Evolutionary conservation across 345 rosid species (phyloP).

Genomic region (Mercurialis annua): DNA sequence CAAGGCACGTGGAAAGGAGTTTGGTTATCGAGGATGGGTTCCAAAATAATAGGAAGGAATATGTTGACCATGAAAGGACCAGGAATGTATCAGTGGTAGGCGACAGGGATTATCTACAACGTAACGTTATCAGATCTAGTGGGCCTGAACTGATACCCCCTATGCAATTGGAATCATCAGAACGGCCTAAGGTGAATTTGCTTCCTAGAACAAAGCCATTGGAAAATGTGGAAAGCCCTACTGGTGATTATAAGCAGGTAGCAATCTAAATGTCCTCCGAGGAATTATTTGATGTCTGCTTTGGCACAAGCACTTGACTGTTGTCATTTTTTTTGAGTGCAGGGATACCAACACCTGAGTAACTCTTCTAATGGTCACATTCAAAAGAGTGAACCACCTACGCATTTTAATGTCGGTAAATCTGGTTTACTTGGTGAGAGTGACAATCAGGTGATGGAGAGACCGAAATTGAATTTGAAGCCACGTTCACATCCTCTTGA

Average conservation of each 20-base stretch:
- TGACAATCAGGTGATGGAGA: slow-evolving; percentile 48
- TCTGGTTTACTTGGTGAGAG: slow-evolving; percentile 45
- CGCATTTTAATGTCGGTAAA: slow-evolving; percentile 31
- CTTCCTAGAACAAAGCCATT: slow-evolving; percentile 61
- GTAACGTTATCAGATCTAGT: slow-evolving; percentile 38
- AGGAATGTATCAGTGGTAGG: slow-evolving; percentile 22
- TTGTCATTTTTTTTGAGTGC: slow-evolving; percentile 23
- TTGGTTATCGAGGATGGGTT: slow-evolving; percentile 34
- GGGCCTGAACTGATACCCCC: slow-evolving; percentile 35
- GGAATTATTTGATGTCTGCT: not conserved
- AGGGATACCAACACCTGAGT: slow-evolving; percentile 29
- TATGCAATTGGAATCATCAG: slow-evolving; percentile 42
- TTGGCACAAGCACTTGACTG: slow-evolving; percentile 5
- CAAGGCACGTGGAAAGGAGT: slow-evolving; percentile 37
- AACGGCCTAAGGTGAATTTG: slow-evolving; percentile 66
- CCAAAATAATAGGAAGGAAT: slow-evolving; percentile 36
- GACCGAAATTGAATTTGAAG: slow-evolving; percentile 61
- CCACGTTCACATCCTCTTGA: slow-evolving; percentile 55
- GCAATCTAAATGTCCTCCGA: not conserved
- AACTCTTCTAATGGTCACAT: slow-evolving; percentile 21
- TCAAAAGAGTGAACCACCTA: slow-evolving; percentile 34
- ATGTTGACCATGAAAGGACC: slow-evolving; percentile 36
- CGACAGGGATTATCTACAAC: slow-evolving; percentile 35
- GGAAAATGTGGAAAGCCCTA: slow-evolving; percentile 43
- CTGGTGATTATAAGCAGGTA: slow-evolving; percentile 46